These are phyloP conservation scores for Stephania yunnanensis DNA, from an alignment of 164 flowering plant species.

Conservation along the genomic window DNA sequence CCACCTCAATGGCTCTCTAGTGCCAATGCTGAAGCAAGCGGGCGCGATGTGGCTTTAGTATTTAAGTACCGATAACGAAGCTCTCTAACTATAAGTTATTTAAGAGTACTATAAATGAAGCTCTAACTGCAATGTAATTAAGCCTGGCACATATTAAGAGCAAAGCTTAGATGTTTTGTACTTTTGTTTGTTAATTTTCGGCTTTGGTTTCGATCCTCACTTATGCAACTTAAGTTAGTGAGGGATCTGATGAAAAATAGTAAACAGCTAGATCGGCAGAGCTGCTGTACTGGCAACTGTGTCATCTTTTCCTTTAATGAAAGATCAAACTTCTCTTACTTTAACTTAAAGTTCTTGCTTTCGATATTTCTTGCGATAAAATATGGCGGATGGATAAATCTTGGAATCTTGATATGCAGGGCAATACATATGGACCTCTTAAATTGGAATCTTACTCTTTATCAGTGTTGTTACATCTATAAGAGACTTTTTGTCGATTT, in stretches of 20 bases:
- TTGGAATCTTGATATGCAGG: neutral
- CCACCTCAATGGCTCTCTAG: constrained; percentile 31
- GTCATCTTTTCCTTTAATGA: neutral
- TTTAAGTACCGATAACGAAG: neutral
- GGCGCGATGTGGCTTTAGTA: constrained; percentile 36
- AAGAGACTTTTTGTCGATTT: constrained; percentile 7
- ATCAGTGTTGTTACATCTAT: constrained; percentile 9
- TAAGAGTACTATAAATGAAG: neutral
- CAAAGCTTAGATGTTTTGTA: neutral
- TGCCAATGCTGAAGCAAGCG: constrained; percentile 31
- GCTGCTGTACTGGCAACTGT: neutral
- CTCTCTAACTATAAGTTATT: neutral
- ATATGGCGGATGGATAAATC: neutral
- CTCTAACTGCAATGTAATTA: neutral
- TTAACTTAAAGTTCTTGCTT: neutral
- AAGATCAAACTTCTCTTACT: neutral
- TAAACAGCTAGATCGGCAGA: constrained; percentile 2
- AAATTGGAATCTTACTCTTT: constrained; percentile 3
- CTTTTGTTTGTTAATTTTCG: neutral
- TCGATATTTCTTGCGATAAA: neutral
- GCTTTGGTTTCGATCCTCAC: neutral
- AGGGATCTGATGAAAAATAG: constrained; percentile 8
- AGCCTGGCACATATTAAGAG: neutral
- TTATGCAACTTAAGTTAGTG: neutral
- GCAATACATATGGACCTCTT: neutral